Conservation (phyloP, 2,329 filamentous ascomycete species). For the Phoma sp. region DNA sequence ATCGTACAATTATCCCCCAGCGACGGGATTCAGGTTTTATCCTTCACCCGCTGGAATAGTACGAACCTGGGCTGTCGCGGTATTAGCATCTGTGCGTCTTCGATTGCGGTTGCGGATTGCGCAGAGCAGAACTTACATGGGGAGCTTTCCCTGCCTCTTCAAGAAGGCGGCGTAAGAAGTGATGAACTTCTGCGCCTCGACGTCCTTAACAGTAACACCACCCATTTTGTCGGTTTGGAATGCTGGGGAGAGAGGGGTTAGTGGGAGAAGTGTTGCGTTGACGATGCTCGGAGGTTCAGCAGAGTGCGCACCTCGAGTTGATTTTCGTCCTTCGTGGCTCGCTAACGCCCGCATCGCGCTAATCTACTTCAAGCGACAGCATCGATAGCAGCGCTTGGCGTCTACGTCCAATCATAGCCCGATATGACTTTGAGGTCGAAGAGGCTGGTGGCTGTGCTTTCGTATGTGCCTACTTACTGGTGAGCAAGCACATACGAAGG, state of each 20-base stretch:
- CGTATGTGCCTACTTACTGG: no score
- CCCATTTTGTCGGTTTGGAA: slow-evolving; percentile 72
- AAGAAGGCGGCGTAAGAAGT: slow-evolving; percentile 83
- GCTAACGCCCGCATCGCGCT: no score
- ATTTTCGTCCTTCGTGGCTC: no score
- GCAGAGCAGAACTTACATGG: slow-evolving; percentile 59
- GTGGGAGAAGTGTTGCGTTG: slow-evolving; percentile 18
- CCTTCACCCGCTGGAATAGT: slow-evolving; percentile 44
- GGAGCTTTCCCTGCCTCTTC: slow-evolving; percentile 93
- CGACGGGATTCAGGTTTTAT: slow-evolving; percentile 61
- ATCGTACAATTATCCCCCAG: slow-evolving; percentile 54
- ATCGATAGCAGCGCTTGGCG: no score
- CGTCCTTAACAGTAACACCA: slow-evolving; percentile 83
- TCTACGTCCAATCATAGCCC: no score
- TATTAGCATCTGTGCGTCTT: slow-evolving; percentile 19
- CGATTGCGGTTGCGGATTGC: not conserved
- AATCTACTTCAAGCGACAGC: no score
- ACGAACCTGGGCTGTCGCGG: slow-evolving; percentile 70
- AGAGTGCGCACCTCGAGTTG: no score
- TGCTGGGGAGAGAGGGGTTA: slow-evolving; percentile 28
- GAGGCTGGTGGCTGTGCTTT: no score
- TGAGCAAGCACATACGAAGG: no score
- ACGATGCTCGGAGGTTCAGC: no score
- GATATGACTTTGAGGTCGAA: no score
- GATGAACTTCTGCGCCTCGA: slow-evolving; percentile 92